Evolutionary conservation across 306 rosid genomes (phyloP).

Genomic region (Sphenostylis stenocarpa): DNA sequence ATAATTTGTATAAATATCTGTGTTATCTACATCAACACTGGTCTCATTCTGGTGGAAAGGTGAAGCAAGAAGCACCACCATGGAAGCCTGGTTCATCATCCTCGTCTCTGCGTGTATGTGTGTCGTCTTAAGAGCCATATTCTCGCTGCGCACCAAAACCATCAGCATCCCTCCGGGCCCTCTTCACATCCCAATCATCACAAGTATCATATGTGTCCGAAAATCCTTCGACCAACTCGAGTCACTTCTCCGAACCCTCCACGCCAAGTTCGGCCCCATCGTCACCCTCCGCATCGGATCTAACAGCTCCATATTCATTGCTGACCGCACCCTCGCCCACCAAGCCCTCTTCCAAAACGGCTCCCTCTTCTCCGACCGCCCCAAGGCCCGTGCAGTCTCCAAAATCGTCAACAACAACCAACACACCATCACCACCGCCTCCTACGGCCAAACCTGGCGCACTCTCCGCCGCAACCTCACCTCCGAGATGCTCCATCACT

Average conservation of each 20-base stretch:
- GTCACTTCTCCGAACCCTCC: constrained; percentile 27
- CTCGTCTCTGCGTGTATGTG: too few relatives aligned
- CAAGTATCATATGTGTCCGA: too few relatives aligned
- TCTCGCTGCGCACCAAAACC: too few relatives aligned
- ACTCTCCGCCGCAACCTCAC: constrained; percentile 36
- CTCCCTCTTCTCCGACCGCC: constrained; percentile 40
- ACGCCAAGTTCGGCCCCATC: constrained; percentile 45
- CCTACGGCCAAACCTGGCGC: constrained; percentile 46
- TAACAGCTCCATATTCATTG: constrained; percentile 30
- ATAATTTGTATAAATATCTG: too few relatives aligned
- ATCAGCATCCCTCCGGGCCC: too few relatives aligned
- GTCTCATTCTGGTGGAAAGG: too few relatives aligned
- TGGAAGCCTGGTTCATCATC: too few relatives aligned
- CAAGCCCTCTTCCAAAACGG: constrained; percentile 39
- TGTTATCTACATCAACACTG: too few relatives aligned
- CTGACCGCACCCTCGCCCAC: constrained; percentile 38
- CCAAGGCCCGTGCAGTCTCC: background rate
- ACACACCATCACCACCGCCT: constrained; percentile 30
- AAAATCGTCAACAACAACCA: background rate
- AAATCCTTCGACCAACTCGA: too few relatives aligned
- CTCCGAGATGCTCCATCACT: constrained; percentile 31
- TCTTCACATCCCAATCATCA: too few relatives aligned
- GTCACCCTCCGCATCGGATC: constrained; percentile 29
- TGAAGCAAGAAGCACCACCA: too few relatives aligned
- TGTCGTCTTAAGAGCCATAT: too few relatives aligned